Base-by-base conservation (phyloP, 1,284 basidiomycete genomes). In the Flammula alnicola region DNA sequence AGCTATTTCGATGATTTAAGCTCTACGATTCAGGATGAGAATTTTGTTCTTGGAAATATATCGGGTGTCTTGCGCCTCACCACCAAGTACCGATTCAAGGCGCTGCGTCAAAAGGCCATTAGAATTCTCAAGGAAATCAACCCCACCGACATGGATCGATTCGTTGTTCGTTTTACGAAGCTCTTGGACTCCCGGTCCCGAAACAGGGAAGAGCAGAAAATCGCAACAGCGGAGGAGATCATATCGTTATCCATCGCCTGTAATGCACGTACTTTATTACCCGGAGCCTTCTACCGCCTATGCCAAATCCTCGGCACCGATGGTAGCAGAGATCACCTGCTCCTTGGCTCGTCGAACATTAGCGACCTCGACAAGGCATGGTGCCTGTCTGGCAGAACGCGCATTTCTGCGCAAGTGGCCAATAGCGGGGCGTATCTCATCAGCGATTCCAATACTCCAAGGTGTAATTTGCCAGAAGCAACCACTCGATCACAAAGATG, bases 1-100 rank as follows among this genome's bases (percentile, higher is more conserved):
- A n/a, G n/a, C n/a, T n/a, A n/a, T n/a, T n/a, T n/a, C n/a, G n/a
- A n/a, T n/a, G n/a, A n/a, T n/a, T n/a, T n/a, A n/a, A n/a, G n/a
- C n/a, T n/a, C n/a, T n/a, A n/a, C n/a, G n/a, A n/a, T n/a, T n/a
- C n/a, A n/a, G n/a, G n/a, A n/a, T n/a, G n/a, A n/a, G n/a, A n/a
- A n/a, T n/a, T n/a, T n/a, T n/a, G n/a, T n/a, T n/a, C n/a, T n/a
- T n/a, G n/a, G n/a, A n/a, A n/a, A n/a, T n/a, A n/a, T n/a, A n/a
- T n/a, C n/a, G n/a, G n/a, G n/a, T n/a, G n/a, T 45, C 17, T 30
- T 45, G 17, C 31, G 43, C 12, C 31, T 45, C 17, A 45, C 31
- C 32, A 45, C 43, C 20, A 45, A 45, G 30, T 36, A 45, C 43
- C 10, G 17, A 9, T 45, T 45, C 26, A n/a, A 16, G 14, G n/a